Evolutionary conservation across 78 protist genomes (phyloP).

Genomic region (Emiliania huxleyi): DNA sequence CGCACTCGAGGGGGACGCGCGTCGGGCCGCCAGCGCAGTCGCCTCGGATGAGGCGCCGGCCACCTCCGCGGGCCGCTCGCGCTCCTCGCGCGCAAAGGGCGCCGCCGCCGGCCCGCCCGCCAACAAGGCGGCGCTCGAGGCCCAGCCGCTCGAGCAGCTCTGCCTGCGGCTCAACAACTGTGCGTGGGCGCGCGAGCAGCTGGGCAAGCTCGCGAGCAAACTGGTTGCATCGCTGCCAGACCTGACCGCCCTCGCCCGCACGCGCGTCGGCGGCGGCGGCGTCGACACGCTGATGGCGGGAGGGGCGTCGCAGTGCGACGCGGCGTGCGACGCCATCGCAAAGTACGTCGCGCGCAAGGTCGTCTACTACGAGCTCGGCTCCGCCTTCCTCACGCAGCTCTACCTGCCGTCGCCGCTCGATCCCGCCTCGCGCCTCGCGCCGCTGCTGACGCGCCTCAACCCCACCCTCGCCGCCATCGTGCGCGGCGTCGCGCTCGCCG

Average conservation of each 20-base stretch:
- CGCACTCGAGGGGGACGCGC: neutral
- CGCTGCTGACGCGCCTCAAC: neutral
- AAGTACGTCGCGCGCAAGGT: neutral
- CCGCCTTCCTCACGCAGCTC: neutral
- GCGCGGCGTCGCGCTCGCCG: neutral
- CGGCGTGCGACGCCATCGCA: neutral
- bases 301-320: neutral
- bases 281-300: neutral
- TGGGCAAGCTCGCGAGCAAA: neutral
- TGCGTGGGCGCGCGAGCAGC: neutral
- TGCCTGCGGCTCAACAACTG: neutral
- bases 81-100: neutral
- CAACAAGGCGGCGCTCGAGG: neutral
- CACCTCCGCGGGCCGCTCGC: neutral
- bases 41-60: neutral
- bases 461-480: neutral
- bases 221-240: neutral
- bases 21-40: neutral
- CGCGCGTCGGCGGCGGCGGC: neutral
- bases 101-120: neutral
- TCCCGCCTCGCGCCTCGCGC: neutral
- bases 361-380: neutral
- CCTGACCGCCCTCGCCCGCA: neutral
- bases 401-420: neutral
- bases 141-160: neutral